phyloP scores from a whole-genome alignment of 768 basidiomycete genomes.

The Leccinum fibrillosum region DNA sequence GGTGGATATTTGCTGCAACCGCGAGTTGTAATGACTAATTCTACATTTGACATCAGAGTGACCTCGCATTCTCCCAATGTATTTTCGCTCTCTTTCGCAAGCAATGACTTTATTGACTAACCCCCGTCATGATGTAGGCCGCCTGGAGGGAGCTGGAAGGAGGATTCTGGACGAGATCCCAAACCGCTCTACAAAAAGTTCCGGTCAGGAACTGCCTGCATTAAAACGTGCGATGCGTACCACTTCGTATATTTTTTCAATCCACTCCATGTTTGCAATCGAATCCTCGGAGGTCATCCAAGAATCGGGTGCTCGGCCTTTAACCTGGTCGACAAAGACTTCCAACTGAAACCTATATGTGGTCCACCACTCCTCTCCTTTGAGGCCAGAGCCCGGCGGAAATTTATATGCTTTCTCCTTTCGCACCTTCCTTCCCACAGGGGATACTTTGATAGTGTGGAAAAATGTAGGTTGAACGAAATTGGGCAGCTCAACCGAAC shows the following conservation, averaged over 20 bases:
- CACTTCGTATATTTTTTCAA: constrained; percentile 57
- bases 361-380: constrained; percentile 59
- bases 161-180: constrained; percentile 34
- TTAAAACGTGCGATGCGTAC: constrained; percentile 27
- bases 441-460: constrained; percentile 46
- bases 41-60: constrained; percentile 3
- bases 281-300: constrained; percentile 58
- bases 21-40: not conserved
- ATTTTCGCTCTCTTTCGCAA: not conserved
- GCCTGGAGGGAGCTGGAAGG: constrained; percentile 17
- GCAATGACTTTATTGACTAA: not conserved
- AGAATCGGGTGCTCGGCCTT: constrained; percentile 47
- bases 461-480: constrained; percentile 44
- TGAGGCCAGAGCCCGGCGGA: constrained; percentile 23
- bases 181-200: constrained; percentile 26
- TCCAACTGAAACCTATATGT: constrained; percentile 57
- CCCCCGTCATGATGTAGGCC: not conserved
- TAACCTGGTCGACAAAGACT: constrained; percentile 58
- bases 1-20: not conserved
- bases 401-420: constrained; percentile 46
- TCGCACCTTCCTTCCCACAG: constrained; percentile 29
- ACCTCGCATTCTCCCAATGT: not conserved
- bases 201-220: not conserved
- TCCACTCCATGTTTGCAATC: constrained; percentile 51
- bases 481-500: constrained; percentile 40